Conservation (phyloP, 1,284 basidiomycete genomes). For the Papiliotrema fonsecae region DNA sequence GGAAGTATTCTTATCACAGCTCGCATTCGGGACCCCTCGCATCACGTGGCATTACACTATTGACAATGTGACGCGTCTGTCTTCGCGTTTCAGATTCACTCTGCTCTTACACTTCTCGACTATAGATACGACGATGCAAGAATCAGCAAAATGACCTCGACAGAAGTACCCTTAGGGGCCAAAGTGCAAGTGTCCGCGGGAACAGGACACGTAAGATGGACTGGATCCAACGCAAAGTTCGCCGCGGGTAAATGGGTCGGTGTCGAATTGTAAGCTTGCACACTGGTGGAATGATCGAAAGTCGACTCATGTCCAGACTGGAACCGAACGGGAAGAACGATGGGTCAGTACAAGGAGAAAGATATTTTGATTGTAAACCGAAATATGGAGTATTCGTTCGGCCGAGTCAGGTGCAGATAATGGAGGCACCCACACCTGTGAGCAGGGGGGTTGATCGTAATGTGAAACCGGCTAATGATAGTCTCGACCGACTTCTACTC, state of each 20-base stretch:
- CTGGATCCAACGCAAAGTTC: conserved; percentile 74
- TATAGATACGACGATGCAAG: not conserved
- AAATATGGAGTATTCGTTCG: conserved; percentile 86
- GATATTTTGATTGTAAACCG: conserved; percentile 78
- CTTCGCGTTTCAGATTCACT: conserved; percentile 1
- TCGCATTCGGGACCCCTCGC: not conserved
- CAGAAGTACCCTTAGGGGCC: conserved; percentile 39
- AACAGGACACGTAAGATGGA: conserved; percentile 79
- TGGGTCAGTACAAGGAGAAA: conserved; percentile 74
- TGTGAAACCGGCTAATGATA: conserved; percentile 1
- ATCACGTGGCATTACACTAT: not conserved
- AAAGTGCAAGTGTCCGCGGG: conserved; percentile 70
- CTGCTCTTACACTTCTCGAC: not conserved
- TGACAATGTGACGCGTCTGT: not conserved
- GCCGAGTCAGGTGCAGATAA: conserved; percentile 75
- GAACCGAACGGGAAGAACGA: conserved; percentile 91
- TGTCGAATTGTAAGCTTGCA: conserved; percentile 64
- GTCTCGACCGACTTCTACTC: conserved; percentile 17
- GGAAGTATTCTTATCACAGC: conserved; percentile 2
- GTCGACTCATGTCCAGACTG: conserved; percentile 16
- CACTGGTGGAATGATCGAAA: not conserved
- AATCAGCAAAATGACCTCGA: conserved; percentile 27
- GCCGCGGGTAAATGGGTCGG: conserved; percentile 91
- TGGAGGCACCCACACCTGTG: conserved; percentile 20
- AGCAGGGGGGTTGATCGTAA: not conserved